phyloP scores from a whole-genome alignment of 768 basidiomycete species.

The Coprinopsis sp. region DNA sequence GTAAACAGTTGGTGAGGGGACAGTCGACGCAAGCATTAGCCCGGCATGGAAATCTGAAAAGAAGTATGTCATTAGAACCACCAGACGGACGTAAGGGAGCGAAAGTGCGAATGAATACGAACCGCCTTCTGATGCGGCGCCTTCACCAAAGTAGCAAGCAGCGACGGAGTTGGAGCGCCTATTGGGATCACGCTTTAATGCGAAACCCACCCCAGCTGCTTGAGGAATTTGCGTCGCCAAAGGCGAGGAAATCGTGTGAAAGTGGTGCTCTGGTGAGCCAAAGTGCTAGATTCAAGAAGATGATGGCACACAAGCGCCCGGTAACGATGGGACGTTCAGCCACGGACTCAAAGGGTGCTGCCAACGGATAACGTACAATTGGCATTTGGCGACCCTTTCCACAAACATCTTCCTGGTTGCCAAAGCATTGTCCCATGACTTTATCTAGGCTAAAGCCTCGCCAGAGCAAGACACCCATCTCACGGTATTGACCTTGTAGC shows the following conservation, averaged over 20 bases:
- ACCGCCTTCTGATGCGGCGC: conserved; percentile 88
- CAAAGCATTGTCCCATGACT: conserved; percentile 92
- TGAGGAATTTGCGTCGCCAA: conserved; percentile 94
- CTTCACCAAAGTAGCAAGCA: conserved; percentile 90
- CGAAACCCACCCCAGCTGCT: conserved; percentile 90
- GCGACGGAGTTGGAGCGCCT: conserved; percentile 72
- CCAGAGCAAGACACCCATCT: conserved; percentile 88
- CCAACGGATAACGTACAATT: conserved; percentile 52
- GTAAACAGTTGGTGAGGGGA: conserved; percentile 70
- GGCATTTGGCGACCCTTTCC: conserved; percentile 94
- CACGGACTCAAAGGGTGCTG: too few relatives aligned
- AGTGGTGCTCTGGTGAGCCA: conserved; percentile 78
- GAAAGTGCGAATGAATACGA: conserved; percentile 13
- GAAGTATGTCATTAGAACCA: conserved; percentile 15
- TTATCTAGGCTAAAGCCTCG: conserved; percentile 74
- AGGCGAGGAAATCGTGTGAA: conserved; percentile 92
- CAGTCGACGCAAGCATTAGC: conserved; percentile 70
- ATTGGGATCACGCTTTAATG: conserved; percentile 71
- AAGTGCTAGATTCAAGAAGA: conserved; percentile 56
- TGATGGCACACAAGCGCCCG: neutral
- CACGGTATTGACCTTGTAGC: conserved; percentile 89
- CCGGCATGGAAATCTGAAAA: conserved; percentile 84
- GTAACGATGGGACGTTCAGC: neutral
- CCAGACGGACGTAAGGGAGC: conserved; percentile 3
- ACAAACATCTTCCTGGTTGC: conserved; percentile 72